Conservation (phyloP, 768 basidiomycete species). For the Boletales sp. region DNA sequence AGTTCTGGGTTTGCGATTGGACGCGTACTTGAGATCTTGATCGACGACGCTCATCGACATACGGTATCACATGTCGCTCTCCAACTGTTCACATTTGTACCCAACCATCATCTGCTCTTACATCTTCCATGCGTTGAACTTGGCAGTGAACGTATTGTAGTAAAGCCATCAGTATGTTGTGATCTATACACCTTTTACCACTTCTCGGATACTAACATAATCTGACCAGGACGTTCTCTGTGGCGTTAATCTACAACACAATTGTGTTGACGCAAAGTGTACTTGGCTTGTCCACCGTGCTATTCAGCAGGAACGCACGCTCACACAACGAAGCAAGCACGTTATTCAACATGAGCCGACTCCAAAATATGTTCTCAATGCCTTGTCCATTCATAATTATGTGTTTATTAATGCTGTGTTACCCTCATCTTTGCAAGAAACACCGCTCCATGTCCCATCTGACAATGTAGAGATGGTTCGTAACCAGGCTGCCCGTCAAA, state of each 20-base stretch:
- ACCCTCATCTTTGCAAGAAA: too few species aligned
- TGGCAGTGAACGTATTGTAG: not conserved
- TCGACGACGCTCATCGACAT: not conserved
- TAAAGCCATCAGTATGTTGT: not conserved
- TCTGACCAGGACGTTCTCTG: conserved; percentile 3
- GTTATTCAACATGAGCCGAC: too few species aligned
- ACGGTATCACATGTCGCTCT: not conserved
- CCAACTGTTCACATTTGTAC: not conserved
- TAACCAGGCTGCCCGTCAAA: too few species aligned
- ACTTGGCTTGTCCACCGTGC: too few species aligned
- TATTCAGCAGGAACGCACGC: too few species aligned
- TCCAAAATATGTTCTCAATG: too few species aligned
- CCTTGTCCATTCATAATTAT: too few species aligned
- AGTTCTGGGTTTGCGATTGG: not conserved
- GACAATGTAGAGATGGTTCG: too few species aligned
- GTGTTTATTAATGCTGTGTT: too few species aligned
- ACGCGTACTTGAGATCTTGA: not conserved
- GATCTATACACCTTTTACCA: not conserved
- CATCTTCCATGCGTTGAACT: not conserved
- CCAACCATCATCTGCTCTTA: not conserved
- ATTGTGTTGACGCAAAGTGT: conserved; percentile 7
- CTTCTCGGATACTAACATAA: too few species aligned
- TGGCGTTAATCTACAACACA: conserved; percentile 4
- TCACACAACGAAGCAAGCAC: too few species aligned
- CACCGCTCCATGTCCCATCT: too few species aligned